phyloP scores from a whole-genome alignment of 371 early-diverging fungal genomes.

The Saksenaea oblongispora region DNA sequence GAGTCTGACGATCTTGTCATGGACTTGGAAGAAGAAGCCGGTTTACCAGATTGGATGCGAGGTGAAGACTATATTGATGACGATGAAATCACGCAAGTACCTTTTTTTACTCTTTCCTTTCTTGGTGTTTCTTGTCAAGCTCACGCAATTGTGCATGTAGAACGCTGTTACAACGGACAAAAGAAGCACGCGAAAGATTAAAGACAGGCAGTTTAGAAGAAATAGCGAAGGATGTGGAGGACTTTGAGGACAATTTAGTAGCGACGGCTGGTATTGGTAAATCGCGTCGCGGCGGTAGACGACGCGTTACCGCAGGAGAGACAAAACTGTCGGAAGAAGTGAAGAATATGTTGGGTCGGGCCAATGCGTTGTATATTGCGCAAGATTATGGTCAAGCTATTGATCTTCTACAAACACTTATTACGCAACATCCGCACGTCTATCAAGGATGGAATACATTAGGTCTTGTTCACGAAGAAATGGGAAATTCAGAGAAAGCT shows the following conservation, averaged over 20 bases:
- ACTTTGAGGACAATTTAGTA: slow-evolving; percentile 41
- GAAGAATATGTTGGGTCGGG: slow-evolving; percentile 67
- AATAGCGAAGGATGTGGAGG: slow-evolving; percentile 34
- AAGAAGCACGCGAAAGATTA: slow-evolving; percentile 11
- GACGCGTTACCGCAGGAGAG: slow-evolving; percentile 27
- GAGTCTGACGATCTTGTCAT: neutral
- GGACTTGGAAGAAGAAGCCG: slow-evolving; percentile 12
- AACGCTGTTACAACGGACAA: slow-evolving; percentile 17
- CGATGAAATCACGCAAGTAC: slow-evolving; percentile 24
- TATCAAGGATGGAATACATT: slow-evolving; percentile 85
- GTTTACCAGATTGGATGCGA: slow-evolving; percentile 12
- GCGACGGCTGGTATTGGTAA: slow-evolving; percentile 37
- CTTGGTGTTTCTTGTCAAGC: neutral
- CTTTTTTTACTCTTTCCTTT: neutral
- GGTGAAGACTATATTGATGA: slow-evolving; percentile 16
- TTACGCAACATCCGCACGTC: slow-evolving; percentile 69
- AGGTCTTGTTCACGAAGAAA: slow-evolving; percentile 90
- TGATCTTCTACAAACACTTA: slow-evolving; percentile 70
- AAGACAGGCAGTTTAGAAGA: slow-evolving; percentile 40
- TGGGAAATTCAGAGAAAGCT: slow-evolving; percentile 75
- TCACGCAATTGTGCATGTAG: slow-evolving; percentile 6
- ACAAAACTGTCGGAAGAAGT: slow-evolving; percentile 50
- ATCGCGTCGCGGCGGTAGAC: slow-evolving; percentile 13
- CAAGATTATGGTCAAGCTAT: slow-evolving; percentile 71
- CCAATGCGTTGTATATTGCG: slow-evolving; percentile 72